Evolutionary conservation across 2,329 filamentous ascomycete species (phyloP), one percentile per base, ranked within the genome.

Genomic region (Xenosphaeropsis pyriputrescens): DNA sequence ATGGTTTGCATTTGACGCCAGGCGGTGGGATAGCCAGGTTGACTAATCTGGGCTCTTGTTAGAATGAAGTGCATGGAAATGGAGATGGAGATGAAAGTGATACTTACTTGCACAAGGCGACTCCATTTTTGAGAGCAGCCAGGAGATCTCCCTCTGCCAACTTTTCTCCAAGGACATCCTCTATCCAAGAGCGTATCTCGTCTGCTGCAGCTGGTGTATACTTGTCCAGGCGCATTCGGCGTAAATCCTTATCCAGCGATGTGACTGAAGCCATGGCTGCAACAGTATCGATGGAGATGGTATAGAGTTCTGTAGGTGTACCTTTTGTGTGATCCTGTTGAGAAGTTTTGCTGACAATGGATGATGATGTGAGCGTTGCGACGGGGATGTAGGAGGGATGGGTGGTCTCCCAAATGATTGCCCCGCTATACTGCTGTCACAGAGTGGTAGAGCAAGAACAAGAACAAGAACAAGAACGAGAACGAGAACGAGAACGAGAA

Each of bases 231-330:
- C 91, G 88, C 70, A 96, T 61, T 58, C 79, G 86, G 69, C 85
- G 84, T 75, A 98, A 71, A 66, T 98, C 91, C 60, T 89, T 89
- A 62, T 96, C 91, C 43, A 98, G 68, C 45, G 85, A 94, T 45
- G 85, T 74, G 22, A 96, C 89, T 30, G 89, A 94, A 50, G 89
- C 88, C 89, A 96, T 96, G 37, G 13, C 18, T 36, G 15, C 22
- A 26, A 11, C 22, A 26, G 22, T 26, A 6, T 26, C 22, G 22
- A 11, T 26, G 22, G 22, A 26, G 12, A 26, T 5, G 8, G 22
- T 5, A 9, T 26, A n/a, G 8, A 26, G 22, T 9, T 9, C 3
- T 26, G 8, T 5, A 26, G 12, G 8, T 9, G 22, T 26, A 9
- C 8, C 22, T 26, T 26, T 11, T 26, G 3, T 6, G 8, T 26